Evolutionary conservation across 139 green algal species (phyloP).

Genomic region (Chlorella vulgaris): DNA sequence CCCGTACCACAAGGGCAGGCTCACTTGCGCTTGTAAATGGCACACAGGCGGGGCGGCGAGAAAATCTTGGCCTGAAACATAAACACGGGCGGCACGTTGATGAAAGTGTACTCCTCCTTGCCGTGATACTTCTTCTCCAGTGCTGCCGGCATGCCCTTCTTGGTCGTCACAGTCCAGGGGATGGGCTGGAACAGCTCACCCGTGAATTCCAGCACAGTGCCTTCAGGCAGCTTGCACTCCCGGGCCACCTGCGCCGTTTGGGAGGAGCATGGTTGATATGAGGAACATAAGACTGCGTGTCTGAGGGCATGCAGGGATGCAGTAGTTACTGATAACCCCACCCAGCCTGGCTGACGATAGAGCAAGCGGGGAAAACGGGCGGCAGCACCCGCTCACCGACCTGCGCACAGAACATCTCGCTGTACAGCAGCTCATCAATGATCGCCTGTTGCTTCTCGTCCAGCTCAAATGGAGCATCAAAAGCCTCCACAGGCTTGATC

Average conservation of each 20-base stretch:
- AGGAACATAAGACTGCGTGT: too few relatives aligned
- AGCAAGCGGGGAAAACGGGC: not conserved
- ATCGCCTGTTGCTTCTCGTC: not conserved
- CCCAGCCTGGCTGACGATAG: not conserved
- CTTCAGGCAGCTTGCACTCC: constrained; percentile 33
- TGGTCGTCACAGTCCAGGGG: not conserved
- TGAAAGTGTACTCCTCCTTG: constrained; percentile 36
- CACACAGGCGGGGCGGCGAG: constrained; percentile 26
- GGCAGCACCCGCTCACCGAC: too few relatives aligned
- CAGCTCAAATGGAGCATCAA: not conserved
- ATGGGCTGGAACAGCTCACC: constrained; percentile 46
- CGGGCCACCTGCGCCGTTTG: constrained; percentile 23
- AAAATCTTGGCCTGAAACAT: constrained; percentile 53
- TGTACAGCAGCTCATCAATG: constrained; percentile 22
- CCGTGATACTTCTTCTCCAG: constrained; percentile 42
- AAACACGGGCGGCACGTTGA: constrained; percentile 47
- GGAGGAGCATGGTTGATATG: too few relatives aligned
- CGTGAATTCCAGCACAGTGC: constrained; percentile 30
- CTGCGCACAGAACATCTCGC: constrained; percentile 15
- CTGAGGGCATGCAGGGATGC: not conserved
- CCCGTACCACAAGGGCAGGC: not conserved
- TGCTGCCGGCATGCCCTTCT: constrained; percentile 47
- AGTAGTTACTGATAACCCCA: not conserved
- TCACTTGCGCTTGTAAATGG: constrained; percentile 18
- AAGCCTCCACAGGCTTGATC: constrained; percentile 7